These are phyloP conservation scores for Eucalyptus regnans DNA, from an alignment of 345 rosid species.

Conservation along the genomic window DNA sequence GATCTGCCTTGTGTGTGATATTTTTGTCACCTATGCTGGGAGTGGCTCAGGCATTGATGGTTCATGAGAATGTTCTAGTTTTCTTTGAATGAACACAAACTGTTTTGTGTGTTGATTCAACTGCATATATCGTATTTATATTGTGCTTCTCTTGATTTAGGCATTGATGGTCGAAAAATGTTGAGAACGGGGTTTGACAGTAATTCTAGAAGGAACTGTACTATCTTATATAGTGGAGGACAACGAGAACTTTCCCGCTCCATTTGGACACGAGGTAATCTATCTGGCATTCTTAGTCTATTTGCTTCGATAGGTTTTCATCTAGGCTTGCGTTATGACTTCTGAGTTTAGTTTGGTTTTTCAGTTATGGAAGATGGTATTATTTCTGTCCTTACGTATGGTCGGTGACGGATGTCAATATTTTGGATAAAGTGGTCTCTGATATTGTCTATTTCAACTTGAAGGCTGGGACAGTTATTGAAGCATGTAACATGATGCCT, in stretches of 20 bases:
- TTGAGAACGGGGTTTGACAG: conserved; percentile 50
- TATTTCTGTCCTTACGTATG: background rate
- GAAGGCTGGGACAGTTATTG: no score
- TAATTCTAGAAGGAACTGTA: conserved; percentile 43
- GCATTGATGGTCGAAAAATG: conserved; percentile 54
- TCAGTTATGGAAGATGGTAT: background rate
- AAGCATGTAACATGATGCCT: no score
- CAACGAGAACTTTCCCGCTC: conserved; percentile 74
- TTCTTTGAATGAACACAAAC: background rate
- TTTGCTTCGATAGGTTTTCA: background rate
- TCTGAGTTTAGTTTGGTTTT: background rate
- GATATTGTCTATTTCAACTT: no score
- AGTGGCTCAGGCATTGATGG: background rate
- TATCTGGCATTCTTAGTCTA: background rate
- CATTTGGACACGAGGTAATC: conserved; percentile 89
- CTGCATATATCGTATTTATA: background rate
- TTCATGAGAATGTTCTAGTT: background rate
- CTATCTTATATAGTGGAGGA: conserved; percentile 55
- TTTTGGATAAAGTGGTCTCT: background rate
- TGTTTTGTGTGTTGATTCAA: background rate
- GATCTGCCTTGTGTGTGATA: background rate
- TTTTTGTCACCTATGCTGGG: background rate
- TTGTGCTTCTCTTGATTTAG: conserved; percentile 20
- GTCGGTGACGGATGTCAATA: background rate
- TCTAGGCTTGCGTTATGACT: background rate